These are phyloP conservation scores for Dillenia suffruticosa DNA, from an alignment of 164 flowering plant species.

Conservation along the genomic window DNA sequence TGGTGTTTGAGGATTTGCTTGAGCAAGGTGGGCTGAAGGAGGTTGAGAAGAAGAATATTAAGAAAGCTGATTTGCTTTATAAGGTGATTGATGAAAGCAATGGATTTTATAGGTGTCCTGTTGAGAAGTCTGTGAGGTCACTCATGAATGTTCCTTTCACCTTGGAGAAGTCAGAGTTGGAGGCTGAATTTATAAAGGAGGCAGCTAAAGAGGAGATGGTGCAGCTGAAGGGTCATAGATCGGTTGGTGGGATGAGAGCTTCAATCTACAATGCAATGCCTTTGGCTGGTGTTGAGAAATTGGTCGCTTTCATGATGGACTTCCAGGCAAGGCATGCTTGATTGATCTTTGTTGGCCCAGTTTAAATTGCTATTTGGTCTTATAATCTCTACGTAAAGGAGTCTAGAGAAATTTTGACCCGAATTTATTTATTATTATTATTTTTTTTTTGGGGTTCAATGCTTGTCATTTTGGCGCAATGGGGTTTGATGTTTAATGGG, in stretches of 20 bases:
- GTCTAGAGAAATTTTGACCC: too few relatives aligned
- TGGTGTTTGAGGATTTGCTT: slow-evolving; percentile 58
- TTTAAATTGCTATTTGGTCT: too few relatives aligned
- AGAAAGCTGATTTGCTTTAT: slow-evolving; percentile 75
- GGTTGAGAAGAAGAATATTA: slow-evolving; percentile 81
- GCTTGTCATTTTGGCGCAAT: too few relatives aligned
- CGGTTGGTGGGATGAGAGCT: slow-evolving; percentile 98
- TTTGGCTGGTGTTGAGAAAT: slow-evolving; percentile 86
- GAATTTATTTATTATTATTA: too few relatives aligned
- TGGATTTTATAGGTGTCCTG: slow-evolving; percentile 88
- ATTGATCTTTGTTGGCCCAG: not conserved
- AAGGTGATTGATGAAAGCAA: slow-evolving; percentile 73
- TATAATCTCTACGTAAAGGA: too few relatives aligned
- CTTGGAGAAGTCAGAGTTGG: slow-evolving; percentile 76
- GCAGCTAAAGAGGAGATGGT: slow-evolving; percentile 90
- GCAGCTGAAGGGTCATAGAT: slow-evolving; percentile 93
- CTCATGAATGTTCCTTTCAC: slow-evolving; percentile 98
- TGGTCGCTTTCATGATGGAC: slow-evolving; percentile 95
- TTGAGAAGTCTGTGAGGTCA: slow-evolving; percentile 92
- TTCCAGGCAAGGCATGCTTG: slow-evolving; percentile 83
- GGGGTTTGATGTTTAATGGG: too few relatives aligned
- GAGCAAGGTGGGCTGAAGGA: slow-evolving; percentile 79
- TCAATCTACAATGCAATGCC: slow-evolving; percentile 99
- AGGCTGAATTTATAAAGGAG: slow-evolving; percentile 81
- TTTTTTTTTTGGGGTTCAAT: too few relatives aligned